Conservation (phyloP, 441 rosid genomes). For the Croton laevigatus region DNA sequence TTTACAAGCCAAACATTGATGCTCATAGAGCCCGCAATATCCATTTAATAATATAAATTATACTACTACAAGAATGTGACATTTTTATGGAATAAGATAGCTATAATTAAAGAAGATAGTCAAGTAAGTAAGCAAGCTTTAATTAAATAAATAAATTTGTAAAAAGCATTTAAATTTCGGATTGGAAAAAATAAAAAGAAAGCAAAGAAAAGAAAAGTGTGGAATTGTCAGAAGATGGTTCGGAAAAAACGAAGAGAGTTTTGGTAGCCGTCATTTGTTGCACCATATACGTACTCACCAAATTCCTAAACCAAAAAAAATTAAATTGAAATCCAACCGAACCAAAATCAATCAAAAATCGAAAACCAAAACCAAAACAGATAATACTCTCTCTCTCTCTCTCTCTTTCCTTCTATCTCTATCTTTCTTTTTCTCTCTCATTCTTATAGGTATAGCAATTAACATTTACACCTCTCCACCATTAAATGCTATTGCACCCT, state of each 20-base stretch:
- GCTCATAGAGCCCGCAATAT: too few relatives aligned
- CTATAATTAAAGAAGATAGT: too few relatives aligned
- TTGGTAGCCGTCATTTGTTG: slow-evolving; percentile 50
- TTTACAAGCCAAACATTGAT: too few relatives aligned
- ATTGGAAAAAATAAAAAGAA: background rate
- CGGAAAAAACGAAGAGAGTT: slow-evolving; percentile 18
- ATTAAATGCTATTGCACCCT: slow-evolving; percentile 91
- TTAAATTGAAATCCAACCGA: background rate
- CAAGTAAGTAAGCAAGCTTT: too few relatives aligned
- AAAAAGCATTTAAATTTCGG: too few relatives aligned
- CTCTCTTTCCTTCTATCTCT: slow-evolving; percentile 21
- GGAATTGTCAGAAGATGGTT: too few relatives aligned
- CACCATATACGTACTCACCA: slow-evolving; percentile 10
- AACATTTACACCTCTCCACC: slow-evolving; percentile 54
- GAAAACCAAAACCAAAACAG: background rate
- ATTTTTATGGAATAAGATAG: too few relatives aligned
- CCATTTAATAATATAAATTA: too few relatives aligned
- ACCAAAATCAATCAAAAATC: too few relatives aligned
- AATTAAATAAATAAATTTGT: too few relatives aligned
- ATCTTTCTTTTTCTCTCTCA: slow-evolving; percentile 27
- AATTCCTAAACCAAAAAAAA: background rate
- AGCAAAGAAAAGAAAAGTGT: background rate
- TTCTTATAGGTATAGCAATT: slow-evolving; percentile 37
- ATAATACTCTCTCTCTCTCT: slow-evolving; percentile 15
- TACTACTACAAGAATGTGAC: too few relatives aligned